Conservation (phyloP, 2,329 filamentous ascomycete species). For the Curvularia verruculosa region DNA sequence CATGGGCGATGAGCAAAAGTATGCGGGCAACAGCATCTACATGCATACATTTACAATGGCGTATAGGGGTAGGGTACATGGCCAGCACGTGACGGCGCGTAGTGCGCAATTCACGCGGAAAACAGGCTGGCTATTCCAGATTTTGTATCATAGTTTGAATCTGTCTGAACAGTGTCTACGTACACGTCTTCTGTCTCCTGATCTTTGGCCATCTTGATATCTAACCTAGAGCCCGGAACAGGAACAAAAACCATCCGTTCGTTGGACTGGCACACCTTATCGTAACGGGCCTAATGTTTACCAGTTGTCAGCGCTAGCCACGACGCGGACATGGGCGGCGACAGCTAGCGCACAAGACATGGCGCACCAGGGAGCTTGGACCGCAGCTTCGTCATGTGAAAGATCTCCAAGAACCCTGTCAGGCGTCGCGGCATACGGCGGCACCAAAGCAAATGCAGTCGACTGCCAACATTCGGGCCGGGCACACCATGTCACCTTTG, state of each 20-base stretch:
- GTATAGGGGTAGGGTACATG: neutral
- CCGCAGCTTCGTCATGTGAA: slow-evolving; percentile 24
- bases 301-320: neutral
- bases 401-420: slow-evolving; percentile 21
- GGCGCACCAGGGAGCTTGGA: slow-evolving; percentile 12
- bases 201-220: neutral
- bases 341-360: slow-evolving; percentile 22
- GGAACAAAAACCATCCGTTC: neutral
- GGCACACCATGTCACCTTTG: slow-evolving; percentile 10
- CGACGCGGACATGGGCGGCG: slow-evolving; percentile 17
- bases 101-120: neutral
- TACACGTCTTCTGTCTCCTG: neutral
- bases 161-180: neutral
- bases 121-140: neutral
- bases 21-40: slow-evolving; percentile 1
- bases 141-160: neutral
- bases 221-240: neutral
- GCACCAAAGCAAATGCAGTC: slow-evolving; percentile 13
- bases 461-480: slow-evolving; percentile 12
- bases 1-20: slow-evolving; percentile 6
- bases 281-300: neutral
- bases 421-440: slow-evolving; percentile 21
- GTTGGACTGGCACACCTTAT: neutral
- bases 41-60: slow-evolving; percentile 3
- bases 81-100: slow-evolving; percentile 1